Conservation (phyloP, 2,329 filamentous ascomycete genomes). For the Hysterium pulicare region DNA sequence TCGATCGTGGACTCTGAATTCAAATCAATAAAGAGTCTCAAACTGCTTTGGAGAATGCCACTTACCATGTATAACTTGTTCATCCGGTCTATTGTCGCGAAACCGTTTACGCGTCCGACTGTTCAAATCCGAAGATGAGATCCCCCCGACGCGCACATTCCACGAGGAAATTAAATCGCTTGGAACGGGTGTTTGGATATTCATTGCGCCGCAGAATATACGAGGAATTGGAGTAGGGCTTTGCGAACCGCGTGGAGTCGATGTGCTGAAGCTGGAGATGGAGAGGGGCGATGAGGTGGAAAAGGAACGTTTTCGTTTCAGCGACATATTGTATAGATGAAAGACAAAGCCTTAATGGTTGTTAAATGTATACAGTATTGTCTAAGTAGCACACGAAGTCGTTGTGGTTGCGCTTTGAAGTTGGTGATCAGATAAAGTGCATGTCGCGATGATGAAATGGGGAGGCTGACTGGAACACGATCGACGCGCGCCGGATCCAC, state of each 20-base stretch:
- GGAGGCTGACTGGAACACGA: conserved; percentile 20
- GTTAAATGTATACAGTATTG: not conserved
- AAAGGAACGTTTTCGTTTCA: conserved; percentile 58
- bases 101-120: conserved; percentile 58
- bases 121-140: conserved; percentile 42
- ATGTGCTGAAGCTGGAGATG: conserved; percentile 35
- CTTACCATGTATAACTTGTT: conserved; percentile 54
- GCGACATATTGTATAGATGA: conserved; percentile 48
- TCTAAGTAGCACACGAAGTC: too few species aligned
- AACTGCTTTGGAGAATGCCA: not conserved
- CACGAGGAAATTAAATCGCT: conserved; percentile 3
- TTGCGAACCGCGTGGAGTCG: conserved; percentile 29
- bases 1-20: conserved; percentile 43
- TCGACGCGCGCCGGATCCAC: conserved; percentile 18
- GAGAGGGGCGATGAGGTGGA: conserved; percentile 44
- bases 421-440: too few species aligned
- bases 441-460: conserved; percentile 18
- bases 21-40: conserved; percentile 15
- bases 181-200: conserved; percentile 17
- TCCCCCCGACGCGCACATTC: conserved; percentile 9
- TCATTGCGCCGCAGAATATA: conserved; percentile 20
- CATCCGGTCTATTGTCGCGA: conserved; percentile 56
- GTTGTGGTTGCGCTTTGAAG: too few species aligned
- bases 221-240: conserved; percentile 22
- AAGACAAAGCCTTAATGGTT: too few species aligned